Base-by-base conservation (phyloP, 1,284 basidiomycete genomes). In the Inonotus hispidus region DNA sequence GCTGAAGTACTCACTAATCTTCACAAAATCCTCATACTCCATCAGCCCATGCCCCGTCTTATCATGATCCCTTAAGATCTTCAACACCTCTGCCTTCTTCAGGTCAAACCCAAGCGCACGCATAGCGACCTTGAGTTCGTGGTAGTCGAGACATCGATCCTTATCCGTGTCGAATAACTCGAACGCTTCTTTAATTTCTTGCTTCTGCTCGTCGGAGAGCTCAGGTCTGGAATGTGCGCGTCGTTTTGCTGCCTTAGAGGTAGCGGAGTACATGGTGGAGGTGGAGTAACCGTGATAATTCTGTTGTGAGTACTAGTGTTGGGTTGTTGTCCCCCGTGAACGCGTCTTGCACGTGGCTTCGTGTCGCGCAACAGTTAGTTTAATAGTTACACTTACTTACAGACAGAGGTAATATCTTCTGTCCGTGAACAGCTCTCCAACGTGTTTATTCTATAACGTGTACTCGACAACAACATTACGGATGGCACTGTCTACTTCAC, bases 61-160 rank as follows among this genome's bases (percentile, higher is more conserved):
- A 72, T 98, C 95, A 70, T 96, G 85, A 69, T 98, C 96, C 49
- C 94, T 80, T 63, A 99, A 78, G 53, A 99, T 81, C 75, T 98
- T 98, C 66, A 99, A 78, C 57, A 99, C 95, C 74, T 99, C 97
- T 0, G 93, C 92, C 77, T 99, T 99, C 79, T 98, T 98, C 73
- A 98, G 75, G 73, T 98, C 97, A 71, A 99, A 99, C 0, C 97
- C 97, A 52, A 99, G 78, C 3, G 97, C 97, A 53, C 97, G 84
- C 92, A 99, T 95, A 49, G 96, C 95, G 66, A 99, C 97, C 73
- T 98, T 98, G 69, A 99, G 83, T 74, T 99, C 97, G 76, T 99
- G 96, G 75, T 98, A 99, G 77, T 96, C 95, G 64, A 97, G 82
- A 57, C 82, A 87, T n/a, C 94, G 93, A 71, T 99, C 96, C 79